Conservation (phyloP, 176 grass and related monocot species). For the Rhynchospora breviuscula region DNA sequence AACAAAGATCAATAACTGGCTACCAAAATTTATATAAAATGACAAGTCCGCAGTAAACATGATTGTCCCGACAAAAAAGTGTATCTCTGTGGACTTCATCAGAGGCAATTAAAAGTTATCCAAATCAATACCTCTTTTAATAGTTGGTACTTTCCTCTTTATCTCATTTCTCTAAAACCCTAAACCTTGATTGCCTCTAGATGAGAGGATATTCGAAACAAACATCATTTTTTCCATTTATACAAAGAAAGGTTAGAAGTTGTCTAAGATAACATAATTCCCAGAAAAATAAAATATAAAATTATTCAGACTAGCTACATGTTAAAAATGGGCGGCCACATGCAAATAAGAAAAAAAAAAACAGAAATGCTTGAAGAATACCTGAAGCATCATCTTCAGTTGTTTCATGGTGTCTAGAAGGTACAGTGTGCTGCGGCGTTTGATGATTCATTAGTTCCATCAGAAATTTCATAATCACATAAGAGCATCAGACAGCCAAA, state of each 20-base stretch:
- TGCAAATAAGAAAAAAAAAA: neutral
- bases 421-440: slow-evolving; percentile 61
- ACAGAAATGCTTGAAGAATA: slow-evolving; percentile 9
- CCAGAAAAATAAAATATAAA: neutral
- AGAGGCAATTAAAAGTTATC: neutral
- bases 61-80: neutral
- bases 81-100: neutral
- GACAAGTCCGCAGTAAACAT: neutral
- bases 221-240: neutral
- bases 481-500: slow-evolving; percentile 26
- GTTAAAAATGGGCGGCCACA: neutral
- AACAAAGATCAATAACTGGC: neutral
- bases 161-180: neutral
- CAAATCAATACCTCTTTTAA: neutral
- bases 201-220: neutral
- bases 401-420: slow-evolving; percentile 35
- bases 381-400: slow-evolving; percentile 44
- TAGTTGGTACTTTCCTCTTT: neutral
- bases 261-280: neutral
- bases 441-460: slow-evolving; percentile 47
- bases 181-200: neutral
- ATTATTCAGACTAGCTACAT: neutral
- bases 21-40: neutral
- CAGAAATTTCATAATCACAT: slow-evolving; percentile 31
- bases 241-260: neutral